These are phyloP conservation scores for Globisporangium megalacanthum DNA, from an alignment of 352 stramenopile genomes.

Conservation along the genomic window DNA sequence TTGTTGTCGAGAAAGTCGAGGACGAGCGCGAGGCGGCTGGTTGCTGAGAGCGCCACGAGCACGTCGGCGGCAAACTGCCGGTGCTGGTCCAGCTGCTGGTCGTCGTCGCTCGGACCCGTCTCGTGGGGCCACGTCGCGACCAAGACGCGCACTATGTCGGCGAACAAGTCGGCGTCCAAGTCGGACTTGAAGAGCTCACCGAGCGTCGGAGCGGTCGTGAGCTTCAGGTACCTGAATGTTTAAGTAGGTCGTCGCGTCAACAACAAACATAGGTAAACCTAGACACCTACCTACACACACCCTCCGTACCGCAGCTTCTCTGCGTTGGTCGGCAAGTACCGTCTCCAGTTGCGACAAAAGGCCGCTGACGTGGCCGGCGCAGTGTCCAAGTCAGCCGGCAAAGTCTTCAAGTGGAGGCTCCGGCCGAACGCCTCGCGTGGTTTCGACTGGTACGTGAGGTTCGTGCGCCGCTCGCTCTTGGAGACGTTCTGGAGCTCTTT, in stretches of 20 bases:
- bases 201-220: conserved; percentile 43
- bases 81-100: not conserved
- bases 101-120: conserved; percentile 2
- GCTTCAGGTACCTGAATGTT: conserved; percentile 42
- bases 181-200: conserved; percentile 54
- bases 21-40: conserved; percentile 48
- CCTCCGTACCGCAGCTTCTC: conserved; percentile 42
- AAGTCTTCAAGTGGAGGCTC: conserved; percentile 19
- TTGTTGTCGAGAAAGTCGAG: conserved; percentile 71
- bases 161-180: conserved; percentile 69
- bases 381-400: conserved; percentile 17
- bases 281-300: not conserved
- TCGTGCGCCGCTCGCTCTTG: conserved; percentile 40
- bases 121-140: conserved; percentile 21
- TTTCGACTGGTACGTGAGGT: conserved; percentile 58
- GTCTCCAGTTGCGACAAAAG: conserved; percentile 69
- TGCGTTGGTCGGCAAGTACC: conserved; percentile 46
- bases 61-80: conserved; percentile 29
- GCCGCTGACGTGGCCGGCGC: conserved; percentile 41
- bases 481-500: conserved; percentile 62
- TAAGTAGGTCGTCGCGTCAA: no score
- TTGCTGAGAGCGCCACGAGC: conserved; percentile 39
- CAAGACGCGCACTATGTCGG: conserved; percentile 54
- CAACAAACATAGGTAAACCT: not conserved
- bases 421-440: conserved; percentile 21